Conservation (phyloP, 2,329 filamentous ascomycete genomes). For the Taxawa tesnikishii region DNA sequence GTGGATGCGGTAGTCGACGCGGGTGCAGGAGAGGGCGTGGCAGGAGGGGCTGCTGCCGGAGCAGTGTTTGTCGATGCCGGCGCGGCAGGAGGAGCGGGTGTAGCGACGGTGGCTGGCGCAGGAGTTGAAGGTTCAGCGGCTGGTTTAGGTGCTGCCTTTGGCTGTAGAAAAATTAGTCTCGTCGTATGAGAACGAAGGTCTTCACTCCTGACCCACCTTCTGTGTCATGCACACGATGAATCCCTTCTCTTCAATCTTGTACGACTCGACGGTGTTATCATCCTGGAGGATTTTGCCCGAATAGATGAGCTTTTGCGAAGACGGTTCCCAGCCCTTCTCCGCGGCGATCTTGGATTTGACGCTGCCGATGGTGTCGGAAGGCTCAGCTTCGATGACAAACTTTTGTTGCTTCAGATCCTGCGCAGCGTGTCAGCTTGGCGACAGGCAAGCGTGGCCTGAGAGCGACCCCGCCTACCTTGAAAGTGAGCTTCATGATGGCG, state of each 20-base stretch:
- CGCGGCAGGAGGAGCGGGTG: slow-evolving; percentile 48
- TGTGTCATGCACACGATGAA: slow-evolving; percentile 98
- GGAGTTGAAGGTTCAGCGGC: slow-evolving; percentile 48
- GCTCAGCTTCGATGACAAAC: slow-evolving; percentile 91
- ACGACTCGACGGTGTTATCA: slow-evolving; percentile 90
- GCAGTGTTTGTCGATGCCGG: slow-evolving; percentile 41
- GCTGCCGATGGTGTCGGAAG: slow-evolving; percentile 74
- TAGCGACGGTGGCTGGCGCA: slow-evolving; percentile 25
- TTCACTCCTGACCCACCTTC: slow-evolving; percentile 74
- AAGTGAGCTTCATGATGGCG: slow-evolving; percentile 52
- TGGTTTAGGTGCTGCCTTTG: slow-evolving; percentile 50
- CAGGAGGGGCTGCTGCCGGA: slow-evolving; percentile 35
- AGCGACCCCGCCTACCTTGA: slow-evolving; percentile 42
- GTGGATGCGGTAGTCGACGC: slow-evolving; percentile 30
- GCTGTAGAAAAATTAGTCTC: slow-evolving; percentile 45
- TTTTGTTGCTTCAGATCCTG: slow-evolving; percentile 98
- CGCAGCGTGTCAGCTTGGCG: slow-evolving; percentile 4
- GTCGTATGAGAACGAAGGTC: slow-evolving; percentile 13
- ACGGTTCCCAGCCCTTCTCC: slow-evolving; percentile 89
- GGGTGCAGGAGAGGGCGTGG: slow-evolving; percentile 37
- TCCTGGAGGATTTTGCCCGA: slow-evolving; percentile 98
- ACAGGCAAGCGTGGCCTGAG: slow-evolving; percentile 1
- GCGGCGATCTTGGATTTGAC: slow-evolving; percentile 86
- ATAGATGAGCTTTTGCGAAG: slow-evolving; percentile 92
- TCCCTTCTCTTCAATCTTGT: slow-evolving; percentile 98